Base-by-base conservation (phyloP, 139 green algal species). In the Pleodorina starrii region DNA sequence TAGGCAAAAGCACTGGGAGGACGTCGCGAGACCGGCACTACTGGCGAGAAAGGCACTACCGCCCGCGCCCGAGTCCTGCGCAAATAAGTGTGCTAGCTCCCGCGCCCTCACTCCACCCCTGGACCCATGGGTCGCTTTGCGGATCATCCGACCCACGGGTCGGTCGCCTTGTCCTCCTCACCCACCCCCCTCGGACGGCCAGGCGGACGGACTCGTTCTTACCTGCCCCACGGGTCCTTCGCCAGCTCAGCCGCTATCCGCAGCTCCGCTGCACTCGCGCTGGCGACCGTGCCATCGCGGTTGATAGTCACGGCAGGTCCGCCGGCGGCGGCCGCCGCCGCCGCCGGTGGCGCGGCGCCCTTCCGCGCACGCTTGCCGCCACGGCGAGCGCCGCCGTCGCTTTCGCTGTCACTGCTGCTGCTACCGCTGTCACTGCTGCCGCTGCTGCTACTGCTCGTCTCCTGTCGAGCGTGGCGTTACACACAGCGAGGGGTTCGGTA, bases 221-320 rank as follows among this genome's bases (percentile, higher is more conserved):
- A 93, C 92, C 85, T 90, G 40, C 93, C 91, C 80, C 92, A 89
- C 9, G 90, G 82, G 32, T 93, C 92, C 77, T 96, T 96, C 25
- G 93, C 92, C 17, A 98, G 93, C 27, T 93, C 59, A 2, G 85
- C 86, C 0, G 95, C 91, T 5, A 98, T 90, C 36, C 91, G 91
- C 5, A 97, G 89, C 90, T 98, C 96, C 5, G 88, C 92, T 0
- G 73, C 82, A 2, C 81, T 93, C 1, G 93, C 95, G 40, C 85
- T 90, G 29, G 88, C 75, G 4, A 92, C 1, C 0, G 94, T 97
- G 59, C 96, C 96, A 71, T 98, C 95, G 0, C 93, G 90, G 91
- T 97, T 95, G 43, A 75, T 32, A 29, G 90, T 32, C 5, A 71
- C 42, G 6, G 42, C 72, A 9, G 36, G 48, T 48, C 9, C 29